Conservation (phyloP, 495 filamentous ascomycete species). For the Lentithecium fluviatile region DNA sequence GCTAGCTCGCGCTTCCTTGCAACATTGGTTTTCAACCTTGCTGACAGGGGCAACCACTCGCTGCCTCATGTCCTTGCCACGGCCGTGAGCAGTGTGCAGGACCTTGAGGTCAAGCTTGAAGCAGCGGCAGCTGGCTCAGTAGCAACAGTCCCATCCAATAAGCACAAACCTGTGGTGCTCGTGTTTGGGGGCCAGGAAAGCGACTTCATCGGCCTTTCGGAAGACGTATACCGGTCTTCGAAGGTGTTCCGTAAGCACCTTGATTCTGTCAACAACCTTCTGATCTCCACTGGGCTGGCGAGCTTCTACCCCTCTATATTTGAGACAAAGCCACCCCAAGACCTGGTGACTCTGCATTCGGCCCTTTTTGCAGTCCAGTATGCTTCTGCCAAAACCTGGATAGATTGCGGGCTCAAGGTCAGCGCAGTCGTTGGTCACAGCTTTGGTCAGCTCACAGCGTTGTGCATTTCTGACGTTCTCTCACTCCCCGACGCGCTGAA, state of each 20-base stretch:
- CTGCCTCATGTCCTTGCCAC: too few relatives aligned
- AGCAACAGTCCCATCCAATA: background rate
- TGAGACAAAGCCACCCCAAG: background rate
- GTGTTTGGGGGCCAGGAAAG: constrained; percentile 10
- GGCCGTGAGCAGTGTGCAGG: too few relatives aligned
- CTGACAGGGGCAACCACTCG: too few relatives aligned
- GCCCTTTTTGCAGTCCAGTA: constrained; percentile 13
- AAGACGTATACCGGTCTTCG: background rate
- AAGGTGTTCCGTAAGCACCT: background rate
- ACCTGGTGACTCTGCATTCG: constrained; percentile 7
- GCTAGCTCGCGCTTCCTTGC: too few relatives aligned
- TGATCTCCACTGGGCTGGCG: background rate
- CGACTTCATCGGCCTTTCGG: background rate
- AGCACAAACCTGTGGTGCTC: background rate
- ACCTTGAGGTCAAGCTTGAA: background rate
- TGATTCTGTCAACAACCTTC: background rate
- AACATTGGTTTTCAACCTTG: too few relatives aligned
- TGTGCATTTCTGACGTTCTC: constrained; percentile 9
- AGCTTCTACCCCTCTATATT: constrained; percentile 10
- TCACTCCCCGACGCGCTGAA: constrained; percentile 8
- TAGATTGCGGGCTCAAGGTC: constrained; percentile 8
- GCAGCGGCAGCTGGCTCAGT: background rate
- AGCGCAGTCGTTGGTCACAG: constrained; percentile 40
- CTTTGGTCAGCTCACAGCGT: constrained; percentile 13
- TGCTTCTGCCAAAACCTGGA: constrained; percentile 12